Percentiles rank a stretch among this genome's conserved stretches.
phyloP scores from a whole-genome alignment of 2,329 filamentous ascomycete species.

The Blastomyces gilchristii region DNA sequence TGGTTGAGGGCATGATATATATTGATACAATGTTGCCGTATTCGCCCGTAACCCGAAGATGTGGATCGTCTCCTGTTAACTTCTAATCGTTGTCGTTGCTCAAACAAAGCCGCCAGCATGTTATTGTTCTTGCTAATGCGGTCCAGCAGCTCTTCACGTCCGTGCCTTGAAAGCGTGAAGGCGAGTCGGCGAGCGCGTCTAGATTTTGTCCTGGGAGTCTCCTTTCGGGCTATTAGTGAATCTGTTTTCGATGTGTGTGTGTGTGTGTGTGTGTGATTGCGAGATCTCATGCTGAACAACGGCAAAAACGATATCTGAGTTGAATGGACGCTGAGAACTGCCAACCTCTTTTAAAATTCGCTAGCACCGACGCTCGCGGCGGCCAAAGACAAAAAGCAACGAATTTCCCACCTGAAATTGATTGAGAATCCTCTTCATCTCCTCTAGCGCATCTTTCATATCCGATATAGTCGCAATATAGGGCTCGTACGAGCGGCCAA shows the following conservation, averaged over 20 bases:
- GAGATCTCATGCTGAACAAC: neutral
- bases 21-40: slow-evolving; percentile 1
- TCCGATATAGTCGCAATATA: neutral
- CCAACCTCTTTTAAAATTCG: neutral
- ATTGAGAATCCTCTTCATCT: neutral
- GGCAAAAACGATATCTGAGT: neutral
- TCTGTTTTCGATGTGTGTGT: neutral
- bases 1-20: neutral
- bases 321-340: too few relatives aligned
- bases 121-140: slow-evolving; percentile 1
- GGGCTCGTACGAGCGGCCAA: neutral
- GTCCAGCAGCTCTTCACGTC: neutral
- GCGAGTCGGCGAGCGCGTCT: neutral
- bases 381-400: neutral
- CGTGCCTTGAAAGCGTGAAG: neutral
- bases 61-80: neutral
- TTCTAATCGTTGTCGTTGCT: neutral
- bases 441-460: neutral
- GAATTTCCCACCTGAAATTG: neutral
- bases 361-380: neutral
- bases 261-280: neutral
- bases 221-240: neutral
- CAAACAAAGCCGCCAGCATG: neutral
- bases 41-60: neutral
- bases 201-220: neutral